Base-by-base conservation (phyloP, 2,329 filamentous ascomycete genomes). In the Paraphaeosphaeria sporulosa region DNA sequence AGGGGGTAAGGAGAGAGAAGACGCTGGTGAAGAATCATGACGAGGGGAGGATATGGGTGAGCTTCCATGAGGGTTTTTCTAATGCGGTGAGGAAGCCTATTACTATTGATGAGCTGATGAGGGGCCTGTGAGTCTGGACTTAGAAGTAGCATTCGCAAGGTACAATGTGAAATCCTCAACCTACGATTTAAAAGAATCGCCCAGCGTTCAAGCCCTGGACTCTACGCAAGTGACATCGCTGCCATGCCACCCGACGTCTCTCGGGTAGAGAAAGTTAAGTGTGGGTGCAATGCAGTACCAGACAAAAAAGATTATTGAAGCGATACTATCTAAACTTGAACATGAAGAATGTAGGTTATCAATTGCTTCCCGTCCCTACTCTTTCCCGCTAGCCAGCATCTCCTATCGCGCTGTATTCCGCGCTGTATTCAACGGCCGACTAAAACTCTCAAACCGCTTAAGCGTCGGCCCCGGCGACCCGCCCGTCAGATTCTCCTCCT, bases 51-150 rank as follows among this genome's bases (percentile, higher is more conserved):
- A 90, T 94, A 4, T 97, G 93, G 93, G 88, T 96, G 44, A 94
- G 88, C 64, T 97, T 89, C 76, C 89, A 97, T 71, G 94, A 97
- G 80, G 94, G 94, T 0, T 89, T 93, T 74, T 95, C 93, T 58
- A 97, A 97, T 83, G 94, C 94, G 12, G 94, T 97, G 62, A 85
- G 91, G 76, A 97, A 96, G 76, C 92, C 93, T 2, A 88, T 97
- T 63, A 91, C 91, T 9, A 76, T 97, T 75, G 85, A 86, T 62
- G 94, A 97, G 76, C 86, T 97, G 69, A 79, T 97, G 83, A 84
- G 82, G 58, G 89, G 86, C 3, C 72, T 93, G 59, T 90, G 69
- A 53, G 12, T 34, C 47, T 17, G 25, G 15, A 8, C 6, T 34
- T 17, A 6, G n/a, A 9, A n/a, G 7, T n/a, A 40, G 4, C 15